These are phyloP conservation scores for Lathyrus tuberosus DNA, from an alignment of 306 rosid genomes.

Conservation along the genomic window DNA sequence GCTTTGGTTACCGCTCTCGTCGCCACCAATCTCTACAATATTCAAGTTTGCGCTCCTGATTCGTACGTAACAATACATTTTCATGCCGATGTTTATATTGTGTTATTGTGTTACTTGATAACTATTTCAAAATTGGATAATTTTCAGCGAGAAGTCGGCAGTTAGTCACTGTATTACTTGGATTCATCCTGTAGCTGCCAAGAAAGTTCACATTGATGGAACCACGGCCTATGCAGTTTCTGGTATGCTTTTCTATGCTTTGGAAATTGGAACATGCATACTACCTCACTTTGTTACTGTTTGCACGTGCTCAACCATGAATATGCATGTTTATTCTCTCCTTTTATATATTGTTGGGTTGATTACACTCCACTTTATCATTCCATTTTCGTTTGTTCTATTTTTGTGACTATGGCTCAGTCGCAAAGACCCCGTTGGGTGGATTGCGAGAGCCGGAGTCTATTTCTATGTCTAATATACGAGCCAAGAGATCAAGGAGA, in stretches of 20 bases:
- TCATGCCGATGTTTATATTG: too few relatives aligned
- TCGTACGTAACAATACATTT: conserved; percentile 43
- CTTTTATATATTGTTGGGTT: not conserved
- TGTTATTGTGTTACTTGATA: not conserved
- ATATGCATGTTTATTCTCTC: not conserved
- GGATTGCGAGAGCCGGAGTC: too few relatives aligned
- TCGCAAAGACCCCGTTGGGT: too few relatives aligned
- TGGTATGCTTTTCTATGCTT: conserved; percentile 45
- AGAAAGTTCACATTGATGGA: conserved; percentile 66
- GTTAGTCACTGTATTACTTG: conserved; percentile 85
- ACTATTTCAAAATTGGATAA: conserved; percentile 2
- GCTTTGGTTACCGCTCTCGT: conserved; percentile 70
- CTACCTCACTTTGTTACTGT: not conserved
- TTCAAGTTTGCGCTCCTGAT: conserved; percentile 88
- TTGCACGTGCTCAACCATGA: not conserved
- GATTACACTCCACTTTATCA: not conserved
- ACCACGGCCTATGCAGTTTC: conserved; percentile 72
- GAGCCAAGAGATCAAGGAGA: too few relatives aligned
- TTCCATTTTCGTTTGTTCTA: too few relatives aligned
- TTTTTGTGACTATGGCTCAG: too few relatives aligned
- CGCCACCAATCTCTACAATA: conserved; percentile 56
- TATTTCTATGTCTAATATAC: too few relatives aligned
- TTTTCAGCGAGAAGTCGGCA: conserved; percentile 78
- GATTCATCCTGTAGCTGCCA: conserved; percentile 73
- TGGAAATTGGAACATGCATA: not conserved